Conservation (phyloP, 441 rosid genomes). For the Adansonia grandidieri region DNA sequence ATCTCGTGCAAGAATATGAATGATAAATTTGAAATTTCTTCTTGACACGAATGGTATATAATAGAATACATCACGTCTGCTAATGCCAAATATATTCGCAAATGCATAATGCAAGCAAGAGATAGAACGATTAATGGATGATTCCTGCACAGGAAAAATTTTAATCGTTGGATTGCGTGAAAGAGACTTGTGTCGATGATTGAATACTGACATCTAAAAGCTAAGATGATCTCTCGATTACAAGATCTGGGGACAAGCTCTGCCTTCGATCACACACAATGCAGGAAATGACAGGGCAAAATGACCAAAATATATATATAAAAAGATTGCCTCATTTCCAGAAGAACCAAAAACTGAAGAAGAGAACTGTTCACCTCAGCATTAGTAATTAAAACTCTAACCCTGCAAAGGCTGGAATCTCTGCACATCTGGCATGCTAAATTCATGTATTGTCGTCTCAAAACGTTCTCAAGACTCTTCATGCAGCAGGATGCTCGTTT, state of each 20-base stretch:
- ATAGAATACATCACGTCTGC: background rate
- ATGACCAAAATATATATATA: conserved; percentile 6
- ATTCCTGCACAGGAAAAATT: background rate
- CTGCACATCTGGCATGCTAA: conserved; percentile 25
- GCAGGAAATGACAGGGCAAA: conserved; percentile 9
- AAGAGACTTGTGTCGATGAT: background rate
- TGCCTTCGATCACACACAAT: background rate
- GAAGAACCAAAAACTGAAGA: conserved; percentile 4
- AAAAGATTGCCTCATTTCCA: conserved; percentile 26
- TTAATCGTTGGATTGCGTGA: background rate
- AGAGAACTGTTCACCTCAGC: conserved; percentile 18
- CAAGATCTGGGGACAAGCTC: conserved; percentile 13
- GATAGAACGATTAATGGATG: background rate
- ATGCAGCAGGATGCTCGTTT: conserved; percentile 37
- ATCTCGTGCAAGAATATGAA: background rate
- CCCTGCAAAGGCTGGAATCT: conserved; percentile 25
- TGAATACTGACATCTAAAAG: background rate
- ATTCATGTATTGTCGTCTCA: background rate
- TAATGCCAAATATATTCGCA: background rate
- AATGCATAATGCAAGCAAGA: background rate
- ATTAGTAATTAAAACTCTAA: conserved; percentile 5
- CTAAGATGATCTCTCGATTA: background rate
- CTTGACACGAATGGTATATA: background rate
- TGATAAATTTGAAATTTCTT: background rate
- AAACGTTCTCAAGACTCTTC: conserved; percentile 10